Conservation (phyloP, 257 asterid species). For the Jasminum sambac region DNA sequence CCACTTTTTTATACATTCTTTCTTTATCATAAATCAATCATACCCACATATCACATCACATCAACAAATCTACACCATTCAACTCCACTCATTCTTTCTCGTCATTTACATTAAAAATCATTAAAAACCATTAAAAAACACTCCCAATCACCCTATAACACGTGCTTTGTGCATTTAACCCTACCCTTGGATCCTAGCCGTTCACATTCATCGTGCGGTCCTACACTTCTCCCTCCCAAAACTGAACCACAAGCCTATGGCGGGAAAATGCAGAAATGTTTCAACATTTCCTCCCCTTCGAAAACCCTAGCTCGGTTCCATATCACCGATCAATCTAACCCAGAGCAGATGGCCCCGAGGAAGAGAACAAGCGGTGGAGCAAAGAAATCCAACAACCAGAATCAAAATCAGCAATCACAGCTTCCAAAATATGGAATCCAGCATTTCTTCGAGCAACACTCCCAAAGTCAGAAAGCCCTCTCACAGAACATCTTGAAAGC, state of each 20-base stretch:
- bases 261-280: constrained; percentile 4
- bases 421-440: constrained; percentile 85
- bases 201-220: not conserved
- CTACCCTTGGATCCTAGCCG: not conserved
- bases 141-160: too few species aligned
- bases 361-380: constrained; percentile 58
- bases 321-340: too few species aligned
- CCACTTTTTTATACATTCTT: too few species aligned
- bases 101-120: too few species aligned
- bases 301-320: not conserved
- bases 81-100: too few species aligned
- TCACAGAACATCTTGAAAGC: constrained; percentile 39
- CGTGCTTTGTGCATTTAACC: too few species aligned
- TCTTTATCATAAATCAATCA: too few species aligned
- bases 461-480: constrained; percentile 51
- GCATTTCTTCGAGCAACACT: constrained; percentile 89
- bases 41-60: too few species aligned
- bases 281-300: not conserved
- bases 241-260: not conserved
- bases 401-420: constrained; percentile 54
- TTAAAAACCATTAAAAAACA: too few species aligned
- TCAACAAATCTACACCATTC: too few species aligned
- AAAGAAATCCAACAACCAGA: constrained; percentile 57
- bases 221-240: not conserved
- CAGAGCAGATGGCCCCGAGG: constrained; percentile 66